Evolutionary conservation across 2,329 filamentous ascomycete genomes (phyloP), one percentile per base, ranked within the genome.

Genomic region (Teratosphaeria destructans): DNA sequence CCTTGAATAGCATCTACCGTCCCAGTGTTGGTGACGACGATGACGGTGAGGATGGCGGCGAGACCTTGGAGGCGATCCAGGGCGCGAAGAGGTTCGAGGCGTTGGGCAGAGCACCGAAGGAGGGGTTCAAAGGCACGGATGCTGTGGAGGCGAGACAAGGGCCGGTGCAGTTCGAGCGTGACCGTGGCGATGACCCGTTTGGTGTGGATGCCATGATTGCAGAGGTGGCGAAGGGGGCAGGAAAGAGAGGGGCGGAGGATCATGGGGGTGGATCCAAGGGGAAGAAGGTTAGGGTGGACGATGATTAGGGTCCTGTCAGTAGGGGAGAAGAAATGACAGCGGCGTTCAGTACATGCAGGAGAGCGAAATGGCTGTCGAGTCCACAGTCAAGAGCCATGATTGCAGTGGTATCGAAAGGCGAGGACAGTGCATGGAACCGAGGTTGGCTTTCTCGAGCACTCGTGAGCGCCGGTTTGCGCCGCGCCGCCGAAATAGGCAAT

Each of bases 151-250:
- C 84, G 62, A 84, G 92, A 59, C 89, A 95, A 68, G 94, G 94
- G 5, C 94, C 94, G 0, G 94, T 99, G 32, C 89, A 96, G 73
- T 99, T 99, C 68, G 93, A 97, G 75, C 95, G 93, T 75, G 93
- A 96, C 57, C 82, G 76, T 34, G 47, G 75, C 29, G 49, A 80
- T 19, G 93, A 97, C 75, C 91, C 91, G 0, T 97, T 97, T 74
- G 92, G 95, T 56, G 94, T 97, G 66, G 91, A 95, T 71, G 89
- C 89, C 69, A 95, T 99, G 78, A 85, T 99, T 72, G 87, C 85
- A 39, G 91, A 96, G 73, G 91, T 81, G 29, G 79, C 79, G 81
- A 68, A 85, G 78, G 74, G 78, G 58, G 68, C 82, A 43, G 90
- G 88, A 76, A 86, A 91, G 71, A 84, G 61, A 43, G 32, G 19